Percentiles rank a stretch among this genome's conserved stretches.
Evolutionary conservation across 257 asterid genomes (phyloP).

Genomic region (Linderniella brevidens): DNA sequence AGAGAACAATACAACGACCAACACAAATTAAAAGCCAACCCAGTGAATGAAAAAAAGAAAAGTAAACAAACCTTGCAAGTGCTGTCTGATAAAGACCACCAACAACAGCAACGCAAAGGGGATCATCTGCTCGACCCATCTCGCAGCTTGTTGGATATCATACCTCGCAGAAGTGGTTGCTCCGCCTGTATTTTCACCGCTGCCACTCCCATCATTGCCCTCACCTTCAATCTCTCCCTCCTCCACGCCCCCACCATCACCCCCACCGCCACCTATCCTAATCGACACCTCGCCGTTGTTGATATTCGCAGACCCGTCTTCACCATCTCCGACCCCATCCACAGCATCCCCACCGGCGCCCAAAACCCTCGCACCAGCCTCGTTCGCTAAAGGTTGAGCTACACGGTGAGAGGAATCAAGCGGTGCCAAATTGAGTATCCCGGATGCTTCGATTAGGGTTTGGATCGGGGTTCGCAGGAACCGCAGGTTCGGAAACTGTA

Average conservation of each 20-base stretch:
- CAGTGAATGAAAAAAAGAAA: not conserved
- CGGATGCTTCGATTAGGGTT: constrained; percentile 43
- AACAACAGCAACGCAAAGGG: constrained; percentile 55
- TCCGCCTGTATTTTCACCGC: constrained; percentile 11
- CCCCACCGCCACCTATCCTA: constrained; percentile 36
- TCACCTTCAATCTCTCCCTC: constrained; percentile 13
- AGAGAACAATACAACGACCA: not conserved
- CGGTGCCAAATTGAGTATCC: constrained; percentile 21
- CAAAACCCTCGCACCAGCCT: constrained; percentile 7
- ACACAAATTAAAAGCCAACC: not conserved
- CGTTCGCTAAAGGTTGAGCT: constrained; percentile 17
- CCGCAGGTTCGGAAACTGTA: constrained; percentile 27
- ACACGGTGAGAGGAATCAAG: constrained; percentile 28
- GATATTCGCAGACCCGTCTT: constrained; percentile 17
- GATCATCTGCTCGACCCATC: constrained; percentile 72
- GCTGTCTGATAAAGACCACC: constrained; percentile 66
- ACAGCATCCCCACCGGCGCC: constrained; percentile 10
- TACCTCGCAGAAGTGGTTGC: constrained; percentile 41
- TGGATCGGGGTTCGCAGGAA: constrained; percentile 36
- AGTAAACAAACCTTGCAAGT: constrained; percentile 39
- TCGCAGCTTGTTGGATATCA: constrained; percentile 57
- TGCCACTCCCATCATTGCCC: constrained; percentile 11
- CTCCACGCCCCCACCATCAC: constrained; percentile 11
- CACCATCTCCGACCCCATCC: constrained; percentile 8
- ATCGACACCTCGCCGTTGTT: constrained; percentile 50